Base-by-base conservation (phyloP, 371 early-diverging fungal species). In the Batrachochytrium dendrobatidis region DNA sequence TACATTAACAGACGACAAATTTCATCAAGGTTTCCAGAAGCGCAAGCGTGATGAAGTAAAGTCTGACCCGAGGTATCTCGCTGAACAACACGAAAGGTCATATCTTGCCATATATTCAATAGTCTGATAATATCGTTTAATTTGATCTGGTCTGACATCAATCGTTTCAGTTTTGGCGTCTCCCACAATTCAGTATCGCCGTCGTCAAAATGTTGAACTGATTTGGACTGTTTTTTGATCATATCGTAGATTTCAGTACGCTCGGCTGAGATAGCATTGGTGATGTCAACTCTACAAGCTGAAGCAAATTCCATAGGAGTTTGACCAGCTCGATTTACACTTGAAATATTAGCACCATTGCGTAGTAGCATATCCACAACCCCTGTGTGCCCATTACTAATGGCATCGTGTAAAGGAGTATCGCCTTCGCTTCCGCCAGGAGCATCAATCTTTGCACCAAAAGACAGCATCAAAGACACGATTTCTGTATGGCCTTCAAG, bases 371-470 rank as follows among this genome's bases (percentile, higher is more conserved):
- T 70, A 15, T 74, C 69, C 0, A 85, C 87, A 12, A 90, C 80
- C 18, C 80, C 72, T 6, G 61, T 53, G 45, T 82, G 71, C n/a
- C 70, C 79, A 39, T 59, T 62, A n/a, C 26, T 46, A 7, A 68
- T 72, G 3, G 85, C 84, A 66, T 77, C 81, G 51, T 81, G 79
- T 17, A 92, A 65, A 3, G 92, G 86, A 8, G 92, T 91, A 39
- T 87, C 83, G 53, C 53, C 69, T 8, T 77, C 79, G 53, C 84
- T 85, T 32, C 76, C 80, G 1, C 87, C 90, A 49, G 80, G 75
- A 3, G 82, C 82, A 60, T 86, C 81, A 28, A 82, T 76, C 58
- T 87, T 80, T 1, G 90, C 89, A n/a, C 86, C 85, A 55, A 82
- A 80, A 15, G 80, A 75, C 1, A 93, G 70, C 55, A 93, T 62